These are phyloP conservation scores for Hortiboletus flavorubellus DNA, from an alignment of 768 basidiomycete species.

Conservation along the genomic window DNA sequence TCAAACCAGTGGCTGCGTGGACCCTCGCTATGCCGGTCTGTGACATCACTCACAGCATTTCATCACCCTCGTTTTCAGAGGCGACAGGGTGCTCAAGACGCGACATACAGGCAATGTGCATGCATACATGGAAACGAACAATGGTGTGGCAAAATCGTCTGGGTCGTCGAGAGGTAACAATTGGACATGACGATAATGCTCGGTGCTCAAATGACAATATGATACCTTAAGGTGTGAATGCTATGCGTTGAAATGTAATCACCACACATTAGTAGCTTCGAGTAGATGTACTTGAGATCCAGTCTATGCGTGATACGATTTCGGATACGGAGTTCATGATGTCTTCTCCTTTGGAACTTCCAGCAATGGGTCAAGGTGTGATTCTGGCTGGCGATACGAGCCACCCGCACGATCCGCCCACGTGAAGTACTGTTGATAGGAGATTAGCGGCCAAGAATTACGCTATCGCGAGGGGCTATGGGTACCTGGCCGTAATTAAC, in stretches of 20 bases:
- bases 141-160: too few species aligned
- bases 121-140: too few species aligned
- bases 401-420: slow-evolving; percentile 83
- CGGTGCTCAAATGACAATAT: background rate
- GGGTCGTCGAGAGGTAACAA: too few species aligned
- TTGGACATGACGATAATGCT: too few species aligned
- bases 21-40: too few species aligned
- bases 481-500: slow-evolving; percentile 90
- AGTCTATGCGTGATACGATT: slow-evolving; percentile 6
- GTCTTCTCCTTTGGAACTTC: slow-evolving; percentile 43
- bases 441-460: slow-evolving; percentile 12
- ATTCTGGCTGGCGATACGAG: slow-evolving; percentile 87
- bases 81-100: too few species aligned
- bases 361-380: slow-evolving; percentile 79
- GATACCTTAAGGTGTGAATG: background rate
- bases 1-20: too few species aligned
- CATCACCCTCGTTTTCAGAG: too few species aligned
- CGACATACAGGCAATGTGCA: too few species aligned
- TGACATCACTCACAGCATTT: too few species aligned
- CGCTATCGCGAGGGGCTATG: slow-evolving; percentile 26
- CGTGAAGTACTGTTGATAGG: slow-evolving; percentile 80
- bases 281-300: slow-evolving; percentile 16
- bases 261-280: slow-evolving; percentile 18
- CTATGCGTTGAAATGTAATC: background rate
- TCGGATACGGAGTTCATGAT: background rate